Evolutionary conservation across 2,329 filamentous ascomycete genomes (phyloP), one percentile per base, ranked within the genome.

Genomic region (Penicillium sp.): DNA sequence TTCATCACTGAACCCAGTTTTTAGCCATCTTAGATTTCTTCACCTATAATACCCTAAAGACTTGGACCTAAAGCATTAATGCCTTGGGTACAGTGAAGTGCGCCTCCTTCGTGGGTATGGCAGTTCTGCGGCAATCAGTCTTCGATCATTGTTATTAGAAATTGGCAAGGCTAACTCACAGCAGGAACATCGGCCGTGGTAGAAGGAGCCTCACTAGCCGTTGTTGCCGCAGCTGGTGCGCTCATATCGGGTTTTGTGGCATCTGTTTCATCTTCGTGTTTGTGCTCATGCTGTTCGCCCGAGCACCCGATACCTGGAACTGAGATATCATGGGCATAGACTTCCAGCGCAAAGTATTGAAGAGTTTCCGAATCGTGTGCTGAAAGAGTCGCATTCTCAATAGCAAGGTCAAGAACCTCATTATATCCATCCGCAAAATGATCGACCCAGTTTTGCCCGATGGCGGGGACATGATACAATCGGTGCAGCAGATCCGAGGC

Each of bases 401-500:
- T 74, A 0, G 87, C 86, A 26, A 88, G 79, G 13, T 81, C 80
- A 1, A 89, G 55, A 2, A 84, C 83, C 2, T 82, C 84, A 2
- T 79, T 75, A 72, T 89, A 89, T 53, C 81, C 81, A 54, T 87
- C 86, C 7, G 86, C 82, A 67, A 83, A 89, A 76, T 91, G 88
- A 58, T 87, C 86, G 40, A 91, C 83, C 47, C 82, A 74, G 7
- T 77, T 81, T 72, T 89, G 87, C 56, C 85, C 85, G 66, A 91
- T 82, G 30, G 78, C 77, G 4, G 87, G 84, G 9, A 90, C 78
- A 75, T 91, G 89, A 65, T 86, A 85, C 4, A 90, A 76, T 26
- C 89, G 86, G 75, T 91, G 89, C 56, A 91, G 76, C 28, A 91
- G 81, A 65, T 91, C 89, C 1, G 84, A 83, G 0, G 86, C 88